phyloP scores from a whole-genome alignment of 495 filamentous ascomycete genomes.

The Penicillium coprophilum region DNA sequence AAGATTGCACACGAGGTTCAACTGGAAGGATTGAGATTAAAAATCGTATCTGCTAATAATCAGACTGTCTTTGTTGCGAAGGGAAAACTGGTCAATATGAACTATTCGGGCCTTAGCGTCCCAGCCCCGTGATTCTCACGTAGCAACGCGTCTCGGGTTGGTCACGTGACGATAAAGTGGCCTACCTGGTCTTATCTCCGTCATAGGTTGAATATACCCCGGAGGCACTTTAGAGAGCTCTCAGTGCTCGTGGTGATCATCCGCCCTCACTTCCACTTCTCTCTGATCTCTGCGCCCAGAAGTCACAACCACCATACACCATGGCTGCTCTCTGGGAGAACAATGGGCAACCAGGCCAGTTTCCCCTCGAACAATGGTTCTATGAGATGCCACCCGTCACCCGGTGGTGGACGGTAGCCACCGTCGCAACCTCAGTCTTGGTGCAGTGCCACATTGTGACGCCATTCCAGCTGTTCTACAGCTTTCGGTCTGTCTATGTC shows the following conservation, averaged over 20 bases:
- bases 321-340: conserved; percentile 52
- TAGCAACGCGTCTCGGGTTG: conserved; percentile 1
- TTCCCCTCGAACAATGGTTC: conserved; percentile 95
- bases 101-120: conserved; percentile 12
- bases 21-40: not conserved
- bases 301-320: not conserved
- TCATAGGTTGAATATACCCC: conserved; percentile 1
- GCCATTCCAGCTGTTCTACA: conserved; percentile 95
- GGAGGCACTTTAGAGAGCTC: conserved; percentile 2
- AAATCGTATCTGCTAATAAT: not conserved
- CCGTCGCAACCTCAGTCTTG: conserved; percentile 80
- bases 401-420: conserved; percentile 92
- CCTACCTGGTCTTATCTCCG: conserved; percentile 12
- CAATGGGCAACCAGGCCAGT: conserved; percentile 60
- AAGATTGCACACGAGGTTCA: not conserved
- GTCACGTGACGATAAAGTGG: conserved; percentile 9
- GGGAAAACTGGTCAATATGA: conserved; percentile 6
- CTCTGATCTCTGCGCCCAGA: conserved; percentile 3
- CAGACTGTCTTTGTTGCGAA: not conserved
- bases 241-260: conserved; percentile 8
- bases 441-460: conserved; percentile 90
- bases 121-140: conserved; percentile 12
- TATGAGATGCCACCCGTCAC: conserved; percentile 97
- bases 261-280: not conserved
- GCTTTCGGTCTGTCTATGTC: conserved; percentile 83